Evolutionary conservation across 2,329 filamentous ascomycete species (phyloP).

Genomic region (Decorospora gaudefroyi): DNA sequence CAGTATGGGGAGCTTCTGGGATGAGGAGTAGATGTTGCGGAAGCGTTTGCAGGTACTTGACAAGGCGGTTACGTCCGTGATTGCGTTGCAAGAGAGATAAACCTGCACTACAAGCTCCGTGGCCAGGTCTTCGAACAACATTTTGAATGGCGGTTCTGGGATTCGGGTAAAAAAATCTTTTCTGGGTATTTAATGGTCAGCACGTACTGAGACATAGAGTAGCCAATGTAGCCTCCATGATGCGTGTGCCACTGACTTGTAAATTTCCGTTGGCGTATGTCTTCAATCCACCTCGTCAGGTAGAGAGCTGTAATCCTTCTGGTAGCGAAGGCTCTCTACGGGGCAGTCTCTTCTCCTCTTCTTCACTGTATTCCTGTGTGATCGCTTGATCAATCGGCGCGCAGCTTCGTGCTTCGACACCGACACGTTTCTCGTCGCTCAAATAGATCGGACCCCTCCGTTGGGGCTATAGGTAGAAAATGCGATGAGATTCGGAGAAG

Average conservation of each 20-base stretch:
- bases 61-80: slow-evolving; percentile 60
- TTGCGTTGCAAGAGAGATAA: slow-evolving; percentile 57
- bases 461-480: slow-evolving; percentile 57
- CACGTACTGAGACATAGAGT: background rate
- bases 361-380: slow-evolving; percentile 6
- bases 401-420: slow-evolving; percentile 36
- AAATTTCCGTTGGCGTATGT: slow-evolving; percentile 5
- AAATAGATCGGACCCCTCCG: slow-evolving; percentile 56
- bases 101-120: slow-evolving; percentile 64
- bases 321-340: background rate
- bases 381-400: slow-evolving; percentile 26
- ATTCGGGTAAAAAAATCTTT: background rate
- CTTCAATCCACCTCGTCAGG: background rate
- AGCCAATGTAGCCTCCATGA: background rate
- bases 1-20: slow-evolving; percentile 61
- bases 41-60: slow-evolving; percentile 61
- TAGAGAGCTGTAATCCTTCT: background rate
- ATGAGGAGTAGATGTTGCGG: slow-evolving; percentile 57
- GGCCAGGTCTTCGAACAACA: slow-evolving; percentile 60
- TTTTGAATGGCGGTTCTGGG: slow-evolving; percentile 41
- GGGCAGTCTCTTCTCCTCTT: background rate
- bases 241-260: slow-evolving; percentile 10
- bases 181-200: slow-evolving; percentile 4
- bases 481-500: slow-evolving; percentile 32
- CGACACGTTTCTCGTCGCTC: slow-evolving; percentile 39